Conservation (phyloP, 164 flowering plant species). For the Aristolochia fimbriata region DNA sequence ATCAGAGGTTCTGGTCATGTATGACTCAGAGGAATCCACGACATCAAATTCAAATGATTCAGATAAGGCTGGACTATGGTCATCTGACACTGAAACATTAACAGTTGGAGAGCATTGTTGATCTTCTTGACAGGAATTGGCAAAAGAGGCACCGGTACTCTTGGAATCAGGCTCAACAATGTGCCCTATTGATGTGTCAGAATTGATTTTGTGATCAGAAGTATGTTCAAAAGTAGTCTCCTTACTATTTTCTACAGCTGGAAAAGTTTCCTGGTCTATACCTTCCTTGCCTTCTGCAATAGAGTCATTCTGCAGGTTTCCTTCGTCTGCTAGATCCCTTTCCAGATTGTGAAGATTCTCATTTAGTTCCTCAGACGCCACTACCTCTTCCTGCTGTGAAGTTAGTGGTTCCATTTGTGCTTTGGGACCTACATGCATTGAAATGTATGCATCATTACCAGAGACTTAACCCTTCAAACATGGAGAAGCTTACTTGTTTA, state of each 20-base stretch:
- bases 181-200: constrained; percentile 9
- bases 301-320: constrained; percentile 12
- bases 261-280: constrained; percentile 29
- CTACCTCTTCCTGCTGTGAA: constrained; percentile 35
- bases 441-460: neutral
- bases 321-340: constrained; percentile 14
- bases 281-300: constrained; percentile 32
- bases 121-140: constrained; percentile 24
- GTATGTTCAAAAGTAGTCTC: constrained; percentile 29
- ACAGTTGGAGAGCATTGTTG: constrained; percentile 21
- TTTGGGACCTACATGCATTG: constrained; percentile 28
- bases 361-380: constrained; percentile 24
- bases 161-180: constrained; percentile 16
- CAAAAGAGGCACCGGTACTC: constrained; percentile 18
- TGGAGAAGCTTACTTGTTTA: too few relatives aligned
- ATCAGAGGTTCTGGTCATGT: constrained; percentile 14
- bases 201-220: constrained; percentile 20
- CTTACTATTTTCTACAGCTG: constrained; percentile 24
- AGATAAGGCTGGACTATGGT: constrained; percentile 12
- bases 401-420: constrained; percentile 53
- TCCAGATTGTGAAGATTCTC: constrained; percentile 18
- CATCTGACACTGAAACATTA: constrained; percentile 25
- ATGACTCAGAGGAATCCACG: constrained; percentile 22
- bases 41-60: constrained; percentile 17
- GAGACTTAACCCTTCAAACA: too few relatives aligned